These are phyloP conservation scores for Porodaedalea pini DNA, from an alignment of 1,284 basidiomycete genomes.

Conservation along the genomic window DNA sequence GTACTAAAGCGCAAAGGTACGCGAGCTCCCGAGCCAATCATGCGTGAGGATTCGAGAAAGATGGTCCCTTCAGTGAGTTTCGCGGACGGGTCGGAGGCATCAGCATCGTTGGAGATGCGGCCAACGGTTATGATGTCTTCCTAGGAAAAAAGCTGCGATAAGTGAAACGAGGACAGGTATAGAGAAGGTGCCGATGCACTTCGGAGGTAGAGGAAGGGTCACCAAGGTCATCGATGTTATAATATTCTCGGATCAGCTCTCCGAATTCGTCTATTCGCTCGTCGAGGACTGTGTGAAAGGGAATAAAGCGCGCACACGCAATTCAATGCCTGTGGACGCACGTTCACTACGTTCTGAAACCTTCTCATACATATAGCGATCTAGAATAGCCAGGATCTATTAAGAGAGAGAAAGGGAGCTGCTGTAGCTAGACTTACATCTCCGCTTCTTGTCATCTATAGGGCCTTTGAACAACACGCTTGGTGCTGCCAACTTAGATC, in stretches of 20 bases:
- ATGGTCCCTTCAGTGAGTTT: slow-evolving; percentile 77
- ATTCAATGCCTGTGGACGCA: slow-evolving; percentile 30
- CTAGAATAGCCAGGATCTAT: slow-evolving; percentile 35
- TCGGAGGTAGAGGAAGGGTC: slow-evolving; percentile 75
- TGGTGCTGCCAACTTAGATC: slow-evolving; percentile 35
- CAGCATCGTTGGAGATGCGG: slow-evolving; percentile 73
- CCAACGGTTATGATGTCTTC: slow-evolving; percentile 78
- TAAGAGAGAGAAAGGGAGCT: slow-evolving; percentile 2
- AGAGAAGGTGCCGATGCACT: slow-evolving; percentile 42
- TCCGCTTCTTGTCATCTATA: slow-evolving; percentile 39
- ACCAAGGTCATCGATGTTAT: slow-evolving; percentile 66
- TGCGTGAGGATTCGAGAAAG: slow-evolving; percentile 77
- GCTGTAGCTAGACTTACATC: slow-evolving; percentile 44
- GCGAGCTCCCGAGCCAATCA: slow-evolving; percentile 69
- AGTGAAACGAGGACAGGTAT: slow-evolving; percentile 13
- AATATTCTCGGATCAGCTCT: slow-evolving; percentile 66
- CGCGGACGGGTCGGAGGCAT: slow-evolving; percentile 42
- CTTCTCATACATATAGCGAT: slow-evolving; percentile 94
- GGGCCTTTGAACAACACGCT: slow-evolving; percentile 47
- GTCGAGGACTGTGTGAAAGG: slow-evolving; percentile 60
- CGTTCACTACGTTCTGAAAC: slow-evolving; percentile 78
- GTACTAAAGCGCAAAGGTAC: slow-evolving; percentile 70
- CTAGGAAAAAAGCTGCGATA: slow-evolving; percentile 39
- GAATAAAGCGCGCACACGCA: background rate
- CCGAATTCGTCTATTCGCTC: slow-evolving; percentile 82